phyloP scores from a whole-genome alignment of 306 rosid genomes.

The Quercus aquifolioides region DNA sequence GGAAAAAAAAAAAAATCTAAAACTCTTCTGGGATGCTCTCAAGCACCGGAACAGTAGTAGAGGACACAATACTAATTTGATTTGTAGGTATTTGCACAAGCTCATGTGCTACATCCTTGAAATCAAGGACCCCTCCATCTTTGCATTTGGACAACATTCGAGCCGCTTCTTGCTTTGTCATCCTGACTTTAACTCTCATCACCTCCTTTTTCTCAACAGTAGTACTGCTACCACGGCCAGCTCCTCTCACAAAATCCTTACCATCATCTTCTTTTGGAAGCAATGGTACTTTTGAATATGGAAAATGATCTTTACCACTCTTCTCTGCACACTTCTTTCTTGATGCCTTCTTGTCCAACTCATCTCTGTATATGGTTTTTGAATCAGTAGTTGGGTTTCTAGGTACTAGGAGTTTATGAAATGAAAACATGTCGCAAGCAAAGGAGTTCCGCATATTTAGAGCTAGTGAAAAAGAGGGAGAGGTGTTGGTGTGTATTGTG shows the following conservation, averaged over 20 bases:
- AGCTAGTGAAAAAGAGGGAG: neutral
- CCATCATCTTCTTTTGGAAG: conserved; percentile 27
- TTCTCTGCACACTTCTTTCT: conserved; percentile 14
- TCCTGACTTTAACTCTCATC: conserved; percentile 55
- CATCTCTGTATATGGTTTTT: conserved; percentile 43
- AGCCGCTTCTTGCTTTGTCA: conserved; percentile 68
- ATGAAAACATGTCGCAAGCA: conserved; percentile 6
- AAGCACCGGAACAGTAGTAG: neutral
- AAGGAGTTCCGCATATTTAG: neutral
- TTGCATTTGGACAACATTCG: conserved; percentile 51
- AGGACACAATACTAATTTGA: conserved; percentile 26
- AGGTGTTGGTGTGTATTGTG: no score
- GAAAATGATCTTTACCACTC: conserved; percentile 24
- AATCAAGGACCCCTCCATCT: conserved; percentile 49
- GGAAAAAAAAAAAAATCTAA: neutral
- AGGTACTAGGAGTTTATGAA: conserved; percentile 2
- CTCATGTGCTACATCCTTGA: conserved; percentile 43
- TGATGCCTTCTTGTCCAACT: conserved; percentile 26
- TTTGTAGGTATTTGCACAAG: conserved; percentile 28
- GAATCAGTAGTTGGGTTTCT: neutral
- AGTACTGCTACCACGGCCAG: neutral
- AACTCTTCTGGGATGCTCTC: conserved; percentile 22
- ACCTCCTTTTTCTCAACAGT: conserved; percentile 6
- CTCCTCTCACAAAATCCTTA: conserved; percentile 2
- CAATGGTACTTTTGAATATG: conserved; percentile 30